phyloP scores from a whole-genome alignment of 257 asterid species.

The Coffea canephora region DNA sequence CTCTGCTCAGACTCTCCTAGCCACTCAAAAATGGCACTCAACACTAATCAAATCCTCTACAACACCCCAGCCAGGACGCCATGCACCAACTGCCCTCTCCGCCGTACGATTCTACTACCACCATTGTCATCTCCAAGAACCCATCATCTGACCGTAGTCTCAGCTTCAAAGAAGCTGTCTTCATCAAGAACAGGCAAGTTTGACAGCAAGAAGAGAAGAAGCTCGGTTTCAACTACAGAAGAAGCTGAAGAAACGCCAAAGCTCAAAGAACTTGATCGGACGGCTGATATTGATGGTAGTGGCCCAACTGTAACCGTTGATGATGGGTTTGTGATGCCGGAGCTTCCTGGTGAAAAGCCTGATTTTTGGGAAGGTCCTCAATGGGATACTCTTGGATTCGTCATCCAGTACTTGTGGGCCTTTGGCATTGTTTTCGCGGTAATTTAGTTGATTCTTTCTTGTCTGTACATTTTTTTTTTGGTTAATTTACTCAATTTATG shows the following conservation, averaged over 20 bases:
- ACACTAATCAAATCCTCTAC: conserved; percentile 53
- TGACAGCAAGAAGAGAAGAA: conserved; percentile 70
- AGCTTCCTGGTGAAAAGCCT: conserved; percentile 69
- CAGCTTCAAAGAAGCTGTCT: conserved; percentile 67
- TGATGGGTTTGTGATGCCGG: conserved; percentile 74
- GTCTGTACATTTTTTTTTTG: background rate
- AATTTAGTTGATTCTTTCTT: background rate
- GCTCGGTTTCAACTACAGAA: conserved; percentile 50
- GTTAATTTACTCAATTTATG: background rate
- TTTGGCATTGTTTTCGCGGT: conserved; percentile 88
- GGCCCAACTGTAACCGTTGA: conserved; percentile 21
- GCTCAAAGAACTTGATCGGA: conserved; percentile 10
- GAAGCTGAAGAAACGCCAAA: conserved; percentile 24
- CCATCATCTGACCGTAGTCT: conserved; percentile 35
- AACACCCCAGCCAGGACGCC: conserved; percentile 32
- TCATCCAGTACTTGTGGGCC: conserved; percentile 93
- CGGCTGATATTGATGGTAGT: conserved; percentile 9
- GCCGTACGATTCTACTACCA: conserved; percentile 29
- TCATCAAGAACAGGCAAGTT: conserved; percentile 58
- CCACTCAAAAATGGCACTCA: conserved; percentile 64
- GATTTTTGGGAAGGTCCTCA: conserved; percentile 88
- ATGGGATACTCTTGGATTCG: conserved; percentile 88
- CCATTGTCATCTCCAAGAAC: conserved; percentile 37
- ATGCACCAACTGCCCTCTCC: conserved; percentile 27
- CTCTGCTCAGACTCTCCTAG: conserved; percentile 19